phyloP scores from a whole-genome alignment of 1,139 yeast species.

The Ogataea hybrid region DNA sequence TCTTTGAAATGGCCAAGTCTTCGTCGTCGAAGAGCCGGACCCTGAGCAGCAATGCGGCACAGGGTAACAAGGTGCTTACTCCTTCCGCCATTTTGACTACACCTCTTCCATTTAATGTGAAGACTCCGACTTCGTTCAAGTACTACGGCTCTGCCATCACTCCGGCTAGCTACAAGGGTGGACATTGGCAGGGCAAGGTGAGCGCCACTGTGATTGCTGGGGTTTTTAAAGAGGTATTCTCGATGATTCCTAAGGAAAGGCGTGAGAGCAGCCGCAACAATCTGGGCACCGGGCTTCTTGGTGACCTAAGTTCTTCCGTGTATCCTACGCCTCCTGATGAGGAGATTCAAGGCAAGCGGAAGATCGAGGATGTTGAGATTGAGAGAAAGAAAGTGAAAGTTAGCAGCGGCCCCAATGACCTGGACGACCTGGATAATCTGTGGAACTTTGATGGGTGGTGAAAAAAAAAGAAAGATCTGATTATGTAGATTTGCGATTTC shows the following conservation, averaged over 20 bases:
- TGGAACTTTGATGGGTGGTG: slow-evolving; percentile 29
- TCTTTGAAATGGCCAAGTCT: slow-evolving; percentile 20
- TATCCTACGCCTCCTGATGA: slow-evolving; percentile 35
- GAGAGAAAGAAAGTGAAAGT: slow-evolving; percentile 15
- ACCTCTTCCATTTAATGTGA: slow-evolving; percentile 36
- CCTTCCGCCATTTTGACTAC: slow-evolving; percentile 39
- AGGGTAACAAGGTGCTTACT: slow-evolving; percentile 26
- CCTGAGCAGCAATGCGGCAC: slow-evolving; percentile 6
- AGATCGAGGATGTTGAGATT: slow-evolving; percentile 10
- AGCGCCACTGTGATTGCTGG: slow-evolving; percentile 45
- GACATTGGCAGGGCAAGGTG: slow-evolving; percentile 45
- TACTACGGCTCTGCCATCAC: slow-evolving; percentile 21
- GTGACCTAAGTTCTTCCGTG: slow-evolving; percentile 15
- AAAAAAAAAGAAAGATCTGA: background rate
- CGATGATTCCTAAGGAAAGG: slow-evolving; percentile 18
- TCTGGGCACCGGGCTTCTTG: slow-evolving; percentile 7
- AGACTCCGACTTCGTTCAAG: slow-evolving; percentile 31
- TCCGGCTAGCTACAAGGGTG: slow-evolving; percentile 23
- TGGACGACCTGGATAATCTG: slow-evolving; percentile 15
- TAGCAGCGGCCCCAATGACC: slow-evolving; percentile 4
- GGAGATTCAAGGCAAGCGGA: slow-evolving; percentile 9
- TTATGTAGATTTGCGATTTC: slow-evolving; percentile 1
- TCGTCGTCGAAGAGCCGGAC: slow-evolving; percentile 6
- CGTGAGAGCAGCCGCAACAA: slow-evolving; percentile 10
- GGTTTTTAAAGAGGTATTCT: slow-evolving; percentile 44